Evolutionary conservation across 2,329 filamentous ascomycete genomes (phyloP).

Genomic region (Xylaria sp.): DNA sequence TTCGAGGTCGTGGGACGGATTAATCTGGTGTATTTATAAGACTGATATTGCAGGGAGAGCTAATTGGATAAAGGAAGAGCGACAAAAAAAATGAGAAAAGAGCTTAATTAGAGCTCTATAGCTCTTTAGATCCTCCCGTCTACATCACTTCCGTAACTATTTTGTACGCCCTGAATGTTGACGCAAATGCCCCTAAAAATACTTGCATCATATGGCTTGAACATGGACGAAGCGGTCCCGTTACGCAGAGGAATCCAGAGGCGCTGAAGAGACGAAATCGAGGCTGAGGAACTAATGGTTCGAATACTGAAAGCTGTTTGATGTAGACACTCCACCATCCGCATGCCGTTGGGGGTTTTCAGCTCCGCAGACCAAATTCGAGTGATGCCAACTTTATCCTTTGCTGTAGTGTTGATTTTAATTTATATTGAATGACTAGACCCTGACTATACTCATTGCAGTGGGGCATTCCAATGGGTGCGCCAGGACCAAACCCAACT

Average conservation of each 20-base stretch:
- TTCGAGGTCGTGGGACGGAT: neutral
- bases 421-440: constrained; percentile 28
- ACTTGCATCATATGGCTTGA: neutral
- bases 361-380: neutral
- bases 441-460: constrained; percentile 23
- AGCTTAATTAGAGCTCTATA: neutral
- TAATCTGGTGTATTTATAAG: too few species aligned
- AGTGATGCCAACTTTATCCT: neutral
- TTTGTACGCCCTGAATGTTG: neutral
- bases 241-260: neutral
- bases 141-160: neutral
- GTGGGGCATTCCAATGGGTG: constrained; percentile 14
- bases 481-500: constrained; percentile 1
- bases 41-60: too few species aligned
- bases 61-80: neutral
- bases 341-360: neutral
- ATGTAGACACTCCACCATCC: neutral
- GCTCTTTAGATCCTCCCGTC: neutral
- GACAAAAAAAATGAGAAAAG: neutral
- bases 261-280: neutral
- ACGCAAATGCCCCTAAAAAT: neutral
- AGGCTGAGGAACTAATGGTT: neutral
- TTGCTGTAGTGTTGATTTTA: constrained; percentile 9
- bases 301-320: neutral
- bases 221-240: neutral